phyloP scores from a whole-genome alignment of 108 stramenopile genomes.

The Chaetoceros muelleri region DNA sequence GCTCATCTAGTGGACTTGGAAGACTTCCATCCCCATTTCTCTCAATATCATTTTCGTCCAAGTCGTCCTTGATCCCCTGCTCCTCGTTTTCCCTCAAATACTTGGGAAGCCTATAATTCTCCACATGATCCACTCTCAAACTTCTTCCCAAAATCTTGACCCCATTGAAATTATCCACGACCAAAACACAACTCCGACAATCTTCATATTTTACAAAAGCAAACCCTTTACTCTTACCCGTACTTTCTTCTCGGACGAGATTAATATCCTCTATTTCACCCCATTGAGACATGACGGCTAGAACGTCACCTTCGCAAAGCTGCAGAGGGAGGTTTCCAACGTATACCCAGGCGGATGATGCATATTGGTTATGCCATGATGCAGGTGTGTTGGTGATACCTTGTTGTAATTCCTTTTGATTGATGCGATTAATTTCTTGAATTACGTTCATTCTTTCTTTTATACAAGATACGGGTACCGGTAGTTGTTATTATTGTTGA shows the following conservation, averaged over 20 bases:
- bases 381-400: conserved; percentile 78
- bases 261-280: conserved; percentile 94
- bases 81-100: conserved; percentile 81
- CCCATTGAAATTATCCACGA: conserved; percentile 96
- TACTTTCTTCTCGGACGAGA: conserved; percentile 87
- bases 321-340: conserved; percentile 79
- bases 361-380: conserved; percentile 95
- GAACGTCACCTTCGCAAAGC: conserved; percentile 94
- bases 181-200: conserved; percentile 85
- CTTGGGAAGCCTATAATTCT: conserved; percentile 91
- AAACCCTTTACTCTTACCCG: conserved; percentile 87
- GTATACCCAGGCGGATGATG: conserved; percentile 92
- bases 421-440: conserved; percentile 82
- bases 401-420: conserved; percentile 76
- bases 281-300: conserved; percentile 90
- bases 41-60: conserved; percentile 6
- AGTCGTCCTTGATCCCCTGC: conserved; percentile 15
- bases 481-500: no score
- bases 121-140: conserved; percentile 93
- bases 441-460: conserved; percentile 63
- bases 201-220: conserved; percentile 90
- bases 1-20: no score
- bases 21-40: no score
- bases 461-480: no score
- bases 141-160: conserved; percentile 65